Evolutionary conservation across 306 rosid species (phyloP).

Genomic region (Castanea sativa): DNA sequence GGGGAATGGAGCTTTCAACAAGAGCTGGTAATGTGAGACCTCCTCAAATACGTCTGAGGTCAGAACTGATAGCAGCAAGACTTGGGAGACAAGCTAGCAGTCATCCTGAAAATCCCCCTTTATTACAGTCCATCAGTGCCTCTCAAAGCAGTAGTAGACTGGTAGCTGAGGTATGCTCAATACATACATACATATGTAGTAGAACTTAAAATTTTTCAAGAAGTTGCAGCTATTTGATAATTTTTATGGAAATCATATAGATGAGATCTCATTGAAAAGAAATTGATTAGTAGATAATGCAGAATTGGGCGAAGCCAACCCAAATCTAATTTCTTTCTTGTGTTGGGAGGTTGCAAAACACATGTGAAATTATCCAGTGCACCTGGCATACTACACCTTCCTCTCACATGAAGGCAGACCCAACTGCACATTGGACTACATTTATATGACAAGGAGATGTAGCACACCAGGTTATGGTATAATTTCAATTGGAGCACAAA

Average conservation of each 20-base stretch:
- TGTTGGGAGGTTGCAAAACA: background rate
- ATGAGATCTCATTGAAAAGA: background rate
- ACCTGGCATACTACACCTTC: no score
- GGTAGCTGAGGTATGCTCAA: slow-evolving; percentile 8
- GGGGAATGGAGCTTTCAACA: background rate
- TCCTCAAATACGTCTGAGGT: background rate
- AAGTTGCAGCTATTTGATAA: background rate
- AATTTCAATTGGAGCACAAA: background rate
- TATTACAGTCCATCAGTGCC: background rate
- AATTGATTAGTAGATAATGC: background rate
- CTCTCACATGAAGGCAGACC: no score
- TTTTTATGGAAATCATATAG: background rate
- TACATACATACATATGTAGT: background rate
- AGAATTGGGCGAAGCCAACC: background rate
- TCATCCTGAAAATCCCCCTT: background rate
- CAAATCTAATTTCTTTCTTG: background rate
- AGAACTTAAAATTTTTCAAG: background rate
- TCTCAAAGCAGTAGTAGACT: background rate
- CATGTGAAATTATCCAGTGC: no score
- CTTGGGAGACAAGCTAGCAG: background rate
- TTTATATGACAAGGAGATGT: no score
- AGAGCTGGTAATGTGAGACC: background rate
- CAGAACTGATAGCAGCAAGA: background rate
- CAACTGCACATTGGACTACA: no score
- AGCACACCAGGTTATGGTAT: no score